Conservation (phyloP, 1,139 yeast genomes). For the Yamadazyma conglobata region DNA sequence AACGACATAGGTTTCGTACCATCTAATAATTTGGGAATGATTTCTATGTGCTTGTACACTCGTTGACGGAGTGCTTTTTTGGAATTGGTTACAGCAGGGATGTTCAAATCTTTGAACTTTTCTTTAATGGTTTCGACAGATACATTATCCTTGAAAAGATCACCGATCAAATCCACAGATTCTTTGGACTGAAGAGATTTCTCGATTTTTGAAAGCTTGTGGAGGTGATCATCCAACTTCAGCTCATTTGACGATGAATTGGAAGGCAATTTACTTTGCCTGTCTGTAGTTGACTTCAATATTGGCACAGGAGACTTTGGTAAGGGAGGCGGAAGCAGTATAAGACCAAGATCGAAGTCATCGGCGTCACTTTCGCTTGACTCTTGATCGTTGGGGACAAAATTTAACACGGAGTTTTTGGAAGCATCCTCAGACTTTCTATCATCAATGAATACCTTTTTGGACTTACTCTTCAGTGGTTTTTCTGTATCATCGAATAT, state of each 20-base stretch:
- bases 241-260: not conserved
- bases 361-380: no score
- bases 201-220: not conserved
- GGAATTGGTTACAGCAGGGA: conserved; percentile 29
- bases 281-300: no score
- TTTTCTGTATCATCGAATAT: no score
- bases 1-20: conserved; percentile 40
- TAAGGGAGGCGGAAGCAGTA: no score
- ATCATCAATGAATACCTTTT: no score
- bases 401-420: no score
- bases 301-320: no score
- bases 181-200: not conserved
- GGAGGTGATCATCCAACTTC: not conserved
- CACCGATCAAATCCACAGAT: conserved; percentile 1
- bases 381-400: no score
- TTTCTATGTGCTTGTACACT: conserved; percentile 25
- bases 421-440: no score
- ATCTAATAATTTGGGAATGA: conserved; percentile 41
- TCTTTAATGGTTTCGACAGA: conserved; percentile 15
- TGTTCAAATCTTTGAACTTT: conserved; percentile 19
- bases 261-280: no score
- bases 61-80: conserved; percentile 21
- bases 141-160: conserved; percentile 4
- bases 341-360: no score
- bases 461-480: no score